These are phyloP conservation scores for Trametes cubensis DNA, from an alignment of 768 basidiomycete genomes.

Conservation along the genomic window DNA sequence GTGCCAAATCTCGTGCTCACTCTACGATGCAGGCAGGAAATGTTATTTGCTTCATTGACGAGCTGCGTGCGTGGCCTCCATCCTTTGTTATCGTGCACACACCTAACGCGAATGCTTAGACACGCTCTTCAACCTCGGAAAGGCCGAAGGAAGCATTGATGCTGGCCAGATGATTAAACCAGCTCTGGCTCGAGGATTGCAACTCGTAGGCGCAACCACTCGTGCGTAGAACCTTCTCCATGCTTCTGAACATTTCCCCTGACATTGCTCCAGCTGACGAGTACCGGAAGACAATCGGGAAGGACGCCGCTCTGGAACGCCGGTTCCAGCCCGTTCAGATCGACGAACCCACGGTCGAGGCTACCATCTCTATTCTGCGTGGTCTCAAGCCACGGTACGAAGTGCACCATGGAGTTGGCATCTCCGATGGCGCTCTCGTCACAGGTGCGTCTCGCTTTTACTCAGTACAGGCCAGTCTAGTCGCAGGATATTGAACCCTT, in stretches of 20 bases:
- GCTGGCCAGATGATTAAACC: conserved; percentile 95
- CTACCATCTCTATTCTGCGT: conserved; percentile 84
- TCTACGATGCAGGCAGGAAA: conserved; percentile 50
- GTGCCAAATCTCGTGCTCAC: conserved; percentile 2
- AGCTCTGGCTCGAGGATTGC: conserved; percentile 82
- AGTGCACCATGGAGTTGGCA: conserved; percentile 92
- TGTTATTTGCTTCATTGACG: conserved; percentile 92
- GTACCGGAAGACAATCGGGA: conserved; percentile 88
- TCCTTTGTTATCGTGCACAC: neutral
- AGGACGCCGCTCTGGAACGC: conserved; percentile 88
- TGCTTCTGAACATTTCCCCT: neutral
- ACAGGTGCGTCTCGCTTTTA: conserved; percentile 51
- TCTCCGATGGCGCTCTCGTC: conserved; percentile 85
- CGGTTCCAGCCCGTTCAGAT: conserved; percentile 90
- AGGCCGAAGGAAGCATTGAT: conserved; percentile 89
- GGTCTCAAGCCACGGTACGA: conserved; percentile 86
- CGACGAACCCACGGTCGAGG: conserved; percentile 85
- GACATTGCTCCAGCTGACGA: conserved; percentile 63
- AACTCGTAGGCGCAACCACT: conserved; percentile 90
- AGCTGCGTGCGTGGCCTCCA: conserved; percentile 70
- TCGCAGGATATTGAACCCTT: neutral
- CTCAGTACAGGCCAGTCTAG: no score
- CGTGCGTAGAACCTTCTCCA: conserved; percentile 46
- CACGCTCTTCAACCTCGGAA: conserved; percentile 84
- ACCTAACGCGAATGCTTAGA: conserved; percentile 42